Evolutionary conservation across 2,329 filamentous ascomycete species (phyloP), one percentile per base, ranked within the genome.

Genomic region (Nemania diffusa): DNA sequence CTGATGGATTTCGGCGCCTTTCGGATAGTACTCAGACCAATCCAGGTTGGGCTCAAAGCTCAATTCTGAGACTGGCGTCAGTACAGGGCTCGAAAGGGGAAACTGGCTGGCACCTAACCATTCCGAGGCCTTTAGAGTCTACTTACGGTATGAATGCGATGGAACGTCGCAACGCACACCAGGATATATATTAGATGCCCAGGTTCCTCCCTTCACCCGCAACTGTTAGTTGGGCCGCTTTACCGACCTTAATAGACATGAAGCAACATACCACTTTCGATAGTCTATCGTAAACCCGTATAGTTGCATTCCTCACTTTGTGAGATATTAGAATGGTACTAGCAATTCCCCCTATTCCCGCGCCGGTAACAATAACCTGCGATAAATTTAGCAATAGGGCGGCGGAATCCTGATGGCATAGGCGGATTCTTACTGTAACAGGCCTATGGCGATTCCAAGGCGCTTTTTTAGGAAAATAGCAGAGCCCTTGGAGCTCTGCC

Each of bases 21-120:
- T 86, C 0, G 90, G 86, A 73, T 91, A 93, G 66, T 89, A 84
- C 71, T 92, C 88, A 0, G 84, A 84, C 91, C 91, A 93, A 70
- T 91, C 83, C 0, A 84, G 86, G 63, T 92, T 92, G 0, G 90
- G 89, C 6, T 40, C 37, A 40, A 40, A 40, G 55, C 55, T 46
- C 40, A 57, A 32, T 46, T 57, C 55, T 57, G 32, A 29, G 6
- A 27, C 11, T 5, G 4, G 4, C 24, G 24, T 57, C 55, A 57
- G 55, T 9, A 9, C 20, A 42, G 34, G 17, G 13, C 11, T 15
- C n/a, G 26, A 13, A 27, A 52, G 15, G 5, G 15, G 27, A 34
- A 9, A 3, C 13, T 11, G 17, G 27, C 15, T n/a, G 5, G 7
- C 17, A 51, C 24, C 24, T 51, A 8, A 26, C 20, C 22, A 24